phyloP scores from a whole-genome alignment of 2,329 filamentous ascomycete genomes.

The Plenodomus tracheiphilus region DNA sequence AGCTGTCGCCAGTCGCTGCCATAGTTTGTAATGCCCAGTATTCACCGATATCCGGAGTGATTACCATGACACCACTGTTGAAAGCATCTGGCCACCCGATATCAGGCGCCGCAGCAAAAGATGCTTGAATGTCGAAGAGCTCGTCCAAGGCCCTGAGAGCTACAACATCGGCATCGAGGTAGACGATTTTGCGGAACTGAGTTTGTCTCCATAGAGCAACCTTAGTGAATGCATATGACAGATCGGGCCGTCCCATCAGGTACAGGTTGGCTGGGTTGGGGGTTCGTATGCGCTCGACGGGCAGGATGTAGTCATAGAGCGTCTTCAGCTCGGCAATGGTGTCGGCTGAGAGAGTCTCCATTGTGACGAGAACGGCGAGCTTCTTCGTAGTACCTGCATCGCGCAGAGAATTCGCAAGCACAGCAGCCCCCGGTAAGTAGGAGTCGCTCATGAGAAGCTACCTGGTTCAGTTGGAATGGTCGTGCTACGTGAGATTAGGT shows the following conservation, averaged over 20 bases:
- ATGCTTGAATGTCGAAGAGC: constrained; percentile 70
- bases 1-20: constrained; percentile 85
- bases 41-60: constrained; percentile 83
- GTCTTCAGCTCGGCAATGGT: constrained; percentile 79
- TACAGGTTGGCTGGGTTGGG: constrained; percentile 77
- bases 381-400: constrained; percentile 87
- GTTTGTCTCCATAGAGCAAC: constrained; percentile 90
- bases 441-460: constrained; percentile 90
- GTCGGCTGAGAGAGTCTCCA: constrained; percentile 74
- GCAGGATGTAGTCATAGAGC: constrained; percentile 86
- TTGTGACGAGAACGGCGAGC: constrained; percentile 80
- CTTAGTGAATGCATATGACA: constrained; percentile 94
- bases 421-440: constrained; percentile 91
- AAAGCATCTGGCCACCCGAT: constrained; percentile 98
- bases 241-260: constrained; percentile 87
- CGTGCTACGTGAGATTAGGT: constrained; percentile 11
- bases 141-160: constrained; percentile 89
- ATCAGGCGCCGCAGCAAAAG: constrained; percentile 79
- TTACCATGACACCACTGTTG: constrained; percentile 96
- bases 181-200: constrained; percentile 90
- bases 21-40: constrained; percentile 84
- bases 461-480: constrained; percentile 29
- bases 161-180: constrained; percentile 93
- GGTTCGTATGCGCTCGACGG: constrained; percentile 79
- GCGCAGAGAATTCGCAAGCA: constrained; percentile 90